A percentile compares a stretch with the other conserved stretches of the same genome.
phyloP scores from a whole-genome alignment of 2,329 filamentous ascomycete species.

The Penicillium sp. region DNA sequence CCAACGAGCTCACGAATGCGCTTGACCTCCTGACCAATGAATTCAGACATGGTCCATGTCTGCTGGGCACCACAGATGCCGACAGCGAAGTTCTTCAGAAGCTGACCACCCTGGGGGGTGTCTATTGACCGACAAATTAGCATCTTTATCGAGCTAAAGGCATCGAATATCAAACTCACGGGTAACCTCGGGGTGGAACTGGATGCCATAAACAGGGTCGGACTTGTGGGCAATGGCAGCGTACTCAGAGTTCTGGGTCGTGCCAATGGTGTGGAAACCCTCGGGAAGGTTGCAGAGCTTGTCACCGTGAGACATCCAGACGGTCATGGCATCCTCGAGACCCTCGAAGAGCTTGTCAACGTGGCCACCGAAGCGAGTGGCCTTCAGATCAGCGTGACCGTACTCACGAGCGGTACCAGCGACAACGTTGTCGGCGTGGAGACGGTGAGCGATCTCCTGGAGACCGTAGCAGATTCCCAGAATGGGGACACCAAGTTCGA shows the following conservation, averaged over 20 bases:
- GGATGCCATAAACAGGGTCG: conserved; percentile 63
- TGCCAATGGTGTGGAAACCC: conserved; percentile 57
- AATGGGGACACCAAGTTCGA: conserved; percentile 69
- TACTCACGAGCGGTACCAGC: conserved; percentile 70
- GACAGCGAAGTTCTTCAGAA: conserved; percentile 70
- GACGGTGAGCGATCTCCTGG: conserved; percentile 73
- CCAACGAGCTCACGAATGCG: conserved; percentile 83
- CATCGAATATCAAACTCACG: conserved; percentile 30
- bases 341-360: conserved; percentile 78
- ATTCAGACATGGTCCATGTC: conserved; percentile 85
- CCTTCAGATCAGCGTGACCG: conserved; percentile 66
- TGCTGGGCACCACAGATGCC: conserved; percentile 74
- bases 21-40: conserved; percentile 75
- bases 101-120: neutral
- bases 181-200: neutral
- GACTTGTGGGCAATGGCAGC: conserved; percentile 66
- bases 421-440: conserved; percentile 64
- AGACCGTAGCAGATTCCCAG: conserved; percentile 61
- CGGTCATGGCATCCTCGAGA: conserved; percentile 67
- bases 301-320: conserved; percentile 89
- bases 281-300: conserved; percentile 72
- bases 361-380: conserved; percentile 58
- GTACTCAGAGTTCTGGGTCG: conserved; percentile 72
- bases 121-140: neutral
- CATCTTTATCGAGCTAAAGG: conserved; percentile 54